Evolutionary conservation across 1,284 basidiomycete genomes (phyloP), one percentile per base, ranked within the genome.

Genomic region (Sphaerobolus stellatus): DNA sequence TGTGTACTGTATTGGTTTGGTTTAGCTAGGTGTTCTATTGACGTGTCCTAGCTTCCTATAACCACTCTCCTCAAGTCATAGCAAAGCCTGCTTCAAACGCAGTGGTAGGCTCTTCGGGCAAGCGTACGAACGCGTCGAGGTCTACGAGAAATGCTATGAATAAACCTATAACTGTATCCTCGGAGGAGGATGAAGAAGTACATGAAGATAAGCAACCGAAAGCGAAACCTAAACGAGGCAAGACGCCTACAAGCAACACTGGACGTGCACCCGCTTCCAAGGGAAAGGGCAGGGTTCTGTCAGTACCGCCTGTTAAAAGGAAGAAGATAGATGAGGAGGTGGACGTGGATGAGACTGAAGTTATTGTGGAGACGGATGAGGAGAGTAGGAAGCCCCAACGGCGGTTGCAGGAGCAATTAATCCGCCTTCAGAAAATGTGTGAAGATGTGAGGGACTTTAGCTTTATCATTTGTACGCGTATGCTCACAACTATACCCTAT

Each of bases 231-330:
- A n/a, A n/a, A n/a, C n/a, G n/a, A n/a, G n/a, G n/a, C n/a, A n/a
- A n/a, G n/a, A n/a, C n/a, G 4, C 31, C 43, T 53, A 28, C 45
- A 13, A 30, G 29, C 25, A 22, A 18, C 16, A 54, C 48, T 34
- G 53, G 53, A n/a, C 33, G 53, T n/a, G 16, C 53, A 16, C 13
- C 20, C 27, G 34, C 29, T 20, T 49, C 52, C 9, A 71, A 69
- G 48, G 66, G 62, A 7, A 71, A 69, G 46, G 59, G 57, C 2
- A 66, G 59, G 29, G 16, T 33, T 54, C 4, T 49, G 41, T 16
- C 28, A 44, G 27, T 53, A 49, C 11, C 52, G 51, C 24, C 53
- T 43, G 11, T 14, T 3, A 22, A 18, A 14, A 48, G 20, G 7
- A 57, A 57, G 24, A 33, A 46, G 16, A 55, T 52, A 33, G 56